Percentiles rank a stretch among this genome's conserved stretches.
These are phyloP conservation scores for Arthroderma sp. DNA, from an alignment of 2,329 filamentous ascomycete genomes.

Conservation along the genomic window DNA sequence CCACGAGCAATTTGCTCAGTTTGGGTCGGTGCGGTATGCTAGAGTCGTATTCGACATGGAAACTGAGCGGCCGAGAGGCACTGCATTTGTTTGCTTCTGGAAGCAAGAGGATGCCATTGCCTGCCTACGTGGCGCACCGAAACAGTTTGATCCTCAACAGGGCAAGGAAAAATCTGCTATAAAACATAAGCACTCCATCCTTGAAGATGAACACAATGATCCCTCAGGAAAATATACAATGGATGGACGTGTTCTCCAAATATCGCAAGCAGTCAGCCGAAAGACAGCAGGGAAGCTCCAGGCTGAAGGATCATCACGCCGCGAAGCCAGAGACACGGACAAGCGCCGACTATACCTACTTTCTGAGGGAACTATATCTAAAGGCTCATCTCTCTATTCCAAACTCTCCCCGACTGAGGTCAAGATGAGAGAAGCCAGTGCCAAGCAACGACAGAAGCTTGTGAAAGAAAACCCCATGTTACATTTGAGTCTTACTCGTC, in stretches of 20 bases:
- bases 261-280: slow-evolving; percentile 75
- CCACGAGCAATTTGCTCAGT: slow-evolving; percentile 72
- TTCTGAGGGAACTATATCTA: slow-evolving; percentile 67
- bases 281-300: slow-evolving; percentile 64
- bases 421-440: slow-evolving; percentile 76
- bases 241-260: slow-evolving; percentile 72
- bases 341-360: slow-evolving; percentile 83
- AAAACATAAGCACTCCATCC: slow-evolving; percentile 61
- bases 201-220: slow-evolving; percentile 76
- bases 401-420: slow-evolving; percentile 66
- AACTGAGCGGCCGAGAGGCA: slow-evolving; percentile 78
- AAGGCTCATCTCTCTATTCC: slow-evolving; percentile 64
- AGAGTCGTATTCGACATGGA: slow-evolving; percentile 76
- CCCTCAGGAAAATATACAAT: slow-evolving; percentile 76
- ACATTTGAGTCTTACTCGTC: slow-evolving; percentile 75
- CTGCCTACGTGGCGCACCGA: slow-evolving; percentile 66
- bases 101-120: slow-evolving; percentile 58
- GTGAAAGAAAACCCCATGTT: slow-evolving; percentile 84
- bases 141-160: slow-evolving; percentile 30
- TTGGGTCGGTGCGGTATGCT: slow-evolving; percentile 81
- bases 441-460: slow-evolving; percentile 73
- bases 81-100: slow-evolving; percentile 89
- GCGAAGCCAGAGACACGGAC: slow-evolving; percentile 63
- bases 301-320: slow-evolving; percentile 49
- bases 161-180: slow-evolving; percentile 26